A percentile compares a stretch with the other conserved stretches of the same genome.
Conservation (phyloP, 495 filamentous ascomycete species). For the Hypoxylon intermedium region DNA sequence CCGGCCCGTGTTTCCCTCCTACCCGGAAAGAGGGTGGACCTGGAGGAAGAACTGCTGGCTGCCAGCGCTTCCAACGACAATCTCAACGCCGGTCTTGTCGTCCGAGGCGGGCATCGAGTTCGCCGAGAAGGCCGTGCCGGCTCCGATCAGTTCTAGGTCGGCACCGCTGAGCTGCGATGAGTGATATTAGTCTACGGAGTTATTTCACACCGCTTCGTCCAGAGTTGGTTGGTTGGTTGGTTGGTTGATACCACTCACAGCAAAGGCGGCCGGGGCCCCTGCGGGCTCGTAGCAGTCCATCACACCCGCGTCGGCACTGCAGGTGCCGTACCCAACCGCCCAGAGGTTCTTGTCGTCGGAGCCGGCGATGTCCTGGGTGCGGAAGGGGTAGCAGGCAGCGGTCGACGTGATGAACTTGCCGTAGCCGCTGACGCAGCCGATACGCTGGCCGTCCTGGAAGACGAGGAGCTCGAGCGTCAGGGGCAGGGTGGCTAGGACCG, state of each 20-base stretch:
- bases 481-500: constrained; percentile 3
- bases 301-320: constrained; percentile 43
- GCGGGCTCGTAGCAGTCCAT: constrained; percentile 51
- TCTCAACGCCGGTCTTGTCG: background rate
- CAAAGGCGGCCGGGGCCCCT: constrained; percentile 16
- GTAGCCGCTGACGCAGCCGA: constrained; percentile 19
- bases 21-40: constrained; percentile 4
- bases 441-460: constrained; percentile 7
- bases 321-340: constrained; percentile 33
- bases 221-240: background rate
- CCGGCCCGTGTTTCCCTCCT: background rate
- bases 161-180: background rate
- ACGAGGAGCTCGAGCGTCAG: constrained; percentile 7
- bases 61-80: constrained; percentile 8
- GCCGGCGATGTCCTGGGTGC: background rate
- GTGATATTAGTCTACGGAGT: background rate
- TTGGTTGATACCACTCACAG: background rate
- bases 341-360: constrained; percentile 2
- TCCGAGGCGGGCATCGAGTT: constrained; percentile 3
- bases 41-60: constrained; percentile 10
- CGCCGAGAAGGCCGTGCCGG: constrained; percentile 2
- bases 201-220: background rate
- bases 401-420: constrained; percentile 7
- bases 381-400: constrained; percentile 6
- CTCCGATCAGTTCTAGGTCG: constrained; percentile 5